phyloP scores from a whole-genome alignment of 331 rosid species.

The Rhamnella rubrinervis region DNA sequence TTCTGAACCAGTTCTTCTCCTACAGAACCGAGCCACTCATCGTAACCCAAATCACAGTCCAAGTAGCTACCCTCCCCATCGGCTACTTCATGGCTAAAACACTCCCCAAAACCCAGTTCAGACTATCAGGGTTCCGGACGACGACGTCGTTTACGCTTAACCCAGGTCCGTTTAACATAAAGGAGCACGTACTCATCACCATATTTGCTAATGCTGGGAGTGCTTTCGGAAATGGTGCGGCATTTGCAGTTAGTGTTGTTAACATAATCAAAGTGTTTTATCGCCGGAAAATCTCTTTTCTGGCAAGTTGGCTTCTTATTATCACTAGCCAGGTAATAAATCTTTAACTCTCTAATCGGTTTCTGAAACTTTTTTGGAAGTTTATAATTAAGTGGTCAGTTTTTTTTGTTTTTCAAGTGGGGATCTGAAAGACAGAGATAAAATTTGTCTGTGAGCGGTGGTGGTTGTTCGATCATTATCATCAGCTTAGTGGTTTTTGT shows the following conservation, averaged over 20 bases:
- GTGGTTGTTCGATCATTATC: too few relatives aligned
- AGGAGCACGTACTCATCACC: conserved; percentile 40
- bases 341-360: not conserved
- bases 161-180: conserved; percentile 43
- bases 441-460: too few relatives aligned
- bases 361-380: not conserved
- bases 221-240: conserved; percentile 37
- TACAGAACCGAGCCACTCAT: conserved; percentile 43
- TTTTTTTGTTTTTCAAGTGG: too few relatives aligned
- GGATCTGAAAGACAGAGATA: too few relatives aligned
- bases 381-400: not conserved
- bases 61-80: conserved; percentile 39
- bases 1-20: conserved; percentile 45
- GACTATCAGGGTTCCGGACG: conserved; percentile 25
- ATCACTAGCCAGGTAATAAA: conserved; percentile 37
- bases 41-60: conserved; percentile 36
- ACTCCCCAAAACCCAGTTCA: conserved; percentile 28
- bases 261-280: conserved; percentile 36
- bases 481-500: too few relatives aligned
- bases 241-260: conserved; percentile 37
- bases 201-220: conserved; percentile 43
- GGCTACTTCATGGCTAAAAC: conserved; percentile 38
- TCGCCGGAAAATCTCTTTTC: conserved; percentile 30
- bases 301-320: conserved; percentile 36
- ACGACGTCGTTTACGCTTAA: conserved; percentile 29